Evolutionary conservation across 352 stramenopile species (phyloP).

Genomic region (Peronosclerospora sorghi): DNA sequence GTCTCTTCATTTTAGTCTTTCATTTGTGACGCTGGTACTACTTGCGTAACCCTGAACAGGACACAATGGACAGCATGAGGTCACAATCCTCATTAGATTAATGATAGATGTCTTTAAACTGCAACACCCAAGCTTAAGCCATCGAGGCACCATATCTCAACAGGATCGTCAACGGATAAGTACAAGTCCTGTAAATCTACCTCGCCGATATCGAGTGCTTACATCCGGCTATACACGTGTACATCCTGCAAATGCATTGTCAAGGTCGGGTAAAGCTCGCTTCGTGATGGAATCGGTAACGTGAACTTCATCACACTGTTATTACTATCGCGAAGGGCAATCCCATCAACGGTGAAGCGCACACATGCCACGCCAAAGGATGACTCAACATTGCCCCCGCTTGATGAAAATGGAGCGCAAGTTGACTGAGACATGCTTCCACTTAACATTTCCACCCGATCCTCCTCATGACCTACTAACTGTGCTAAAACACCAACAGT

Average conservation of each 20-base stretch:
- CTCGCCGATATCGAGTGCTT: constrained; percentile 44
- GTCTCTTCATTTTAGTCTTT: constrained; percentile 14
- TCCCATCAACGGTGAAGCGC: constrained; percentile 65
- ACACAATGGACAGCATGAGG: constrained; percentile 10
- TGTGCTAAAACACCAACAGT: constrained; percentile 69
- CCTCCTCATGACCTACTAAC: constrained; percentile 32
- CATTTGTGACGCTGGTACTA: constrained; percentile 3
- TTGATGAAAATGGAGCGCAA: constrained; percentile 6
- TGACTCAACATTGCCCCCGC: constrained; percentile 6
- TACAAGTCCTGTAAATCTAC: constrained; percentile 46
- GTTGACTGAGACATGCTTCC: constrained; percentile 1
- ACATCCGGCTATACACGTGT: constrained; percentile 71
- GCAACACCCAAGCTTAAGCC: constrained; percentile 26
- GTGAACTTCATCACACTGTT: constrained; percentile 47
- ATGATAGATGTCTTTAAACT: constrained; percentile 10
- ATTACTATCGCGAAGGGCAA: constrained; percentile 41
- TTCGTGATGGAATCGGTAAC: constrained; percentile 41
- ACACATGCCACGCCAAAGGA: constrained; percentile 31
- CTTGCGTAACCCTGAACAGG: constrained; percentile 12
- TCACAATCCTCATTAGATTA: constrained; percentile 9
- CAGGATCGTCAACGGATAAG: constrained; percentile 16
- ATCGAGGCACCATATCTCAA: constrained; percentile 68
- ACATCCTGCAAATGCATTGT: constrained; percentile 76
- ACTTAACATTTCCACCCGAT: constrained; percentile 2
- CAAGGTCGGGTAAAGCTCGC: constrained; percentile 74